Evolutionary conservation across 2,329 filamentous ascomycete genomes (phyloP), one percentile per base, ranked within the genome.

Genomic region (Cladophialophora yegresii): DNA sequence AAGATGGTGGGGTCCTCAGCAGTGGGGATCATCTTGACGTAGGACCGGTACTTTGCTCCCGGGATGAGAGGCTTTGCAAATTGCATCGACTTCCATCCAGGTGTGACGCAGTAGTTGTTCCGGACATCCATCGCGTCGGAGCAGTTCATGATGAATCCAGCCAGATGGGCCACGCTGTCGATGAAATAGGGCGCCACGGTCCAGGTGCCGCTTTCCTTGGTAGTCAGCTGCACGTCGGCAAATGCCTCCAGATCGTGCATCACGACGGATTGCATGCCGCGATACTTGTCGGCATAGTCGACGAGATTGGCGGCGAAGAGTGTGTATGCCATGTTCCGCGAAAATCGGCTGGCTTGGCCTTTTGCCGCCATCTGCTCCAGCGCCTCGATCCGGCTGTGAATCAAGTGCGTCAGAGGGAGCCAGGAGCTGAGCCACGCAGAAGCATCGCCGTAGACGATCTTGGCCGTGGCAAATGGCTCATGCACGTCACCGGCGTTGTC

Each of bases 51-150:
- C 32, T 65, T 70, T 26, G 30, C 71, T 1, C 70, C 70, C 1
- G 73, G 53, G 5, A 67, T 69, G 10, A 76, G 58, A 5, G 71
- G 69, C 30, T 69, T 62, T 28, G 70, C 66, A 10, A 77, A 58
- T 10, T 72, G 71, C 43, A 73, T 64, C 9, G 67, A 69, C 6
- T 66, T 64, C 70, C 74, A 76, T 2, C 75, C 74, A 4, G 75
- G 75, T 10, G 75, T 78, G 51, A 77, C 70, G 59, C 69, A 77
- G 58, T 76, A 74, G 59, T 72, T 69, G 43, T 73, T 68, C 32
- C 70, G 65, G 5, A 73, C 71, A 55, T 77, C 68, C n/a, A 67
- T 54, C n/a, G 50, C 62, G 49, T 73, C 71, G 53, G 71, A 70
- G 13, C 68, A 70, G 53, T 77, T 77, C 66, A 76, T 70, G 55